Base-by-base conservation (phyloP, 805 yeast genomes). In the Candida arabinofermentans region DNA sequence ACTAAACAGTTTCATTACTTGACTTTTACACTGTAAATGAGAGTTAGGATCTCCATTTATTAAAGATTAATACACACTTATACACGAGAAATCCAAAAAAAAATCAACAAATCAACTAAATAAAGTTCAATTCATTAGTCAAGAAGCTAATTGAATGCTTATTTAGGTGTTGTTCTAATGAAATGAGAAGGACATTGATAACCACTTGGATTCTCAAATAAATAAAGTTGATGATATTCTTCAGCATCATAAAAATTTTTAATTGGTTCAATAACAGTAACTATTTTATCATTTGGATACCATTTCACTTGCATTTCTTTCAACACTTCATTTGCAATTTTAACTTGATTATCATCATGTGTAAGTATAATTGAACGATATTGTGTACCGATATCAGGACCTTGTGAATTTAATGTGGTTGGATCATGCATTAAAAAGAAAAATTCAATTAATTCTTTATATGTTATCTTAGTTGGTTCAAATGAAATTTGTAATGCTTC, bases 371-470 rank as follows among this genome's bases (percentile, higher is more conserved):
- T 96, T 14, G 91, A 81, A 55, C 97, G 76, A 67, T 91, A 91
- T 62, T 93, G 98, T 1, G 91, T 78, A 8, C 99, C 99, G 8
- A 55, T 53, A 57, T 91, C 97, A 16, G 86, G 85, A 3, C 99
- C 99, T 64, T 93, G 98, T 2, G 75, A 58, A 55, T 90, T 79
- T 40, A 73, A 46, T 2, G 89, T 82, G 2, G 98, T 93, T 36
- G 99, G 98, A 64, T 93, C 98, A 62, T 91, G 99, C 61, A 88
- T 87, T 55, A 83, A 72, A 69, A 88, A 90, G 70, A 91, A 93
- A 52, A 90, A 86, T 42, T 83, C 90, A 33, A 87, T 64, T 34
- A 91, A 65, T 23, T 83, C 86, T 42, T 65, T 74, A 54, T 79
- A 71, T 3, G 76, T 46, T 2, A 86, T 71, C n/a, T 62, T 50